Percentiles rank a stretch among this genome's conserved stretches.
These are phyloP conservation scores for Epichloe gansuensis DNA, from an alignment of 2,329 filamentous ascomycete genomes.

Conservation along the genomic window DNA sequence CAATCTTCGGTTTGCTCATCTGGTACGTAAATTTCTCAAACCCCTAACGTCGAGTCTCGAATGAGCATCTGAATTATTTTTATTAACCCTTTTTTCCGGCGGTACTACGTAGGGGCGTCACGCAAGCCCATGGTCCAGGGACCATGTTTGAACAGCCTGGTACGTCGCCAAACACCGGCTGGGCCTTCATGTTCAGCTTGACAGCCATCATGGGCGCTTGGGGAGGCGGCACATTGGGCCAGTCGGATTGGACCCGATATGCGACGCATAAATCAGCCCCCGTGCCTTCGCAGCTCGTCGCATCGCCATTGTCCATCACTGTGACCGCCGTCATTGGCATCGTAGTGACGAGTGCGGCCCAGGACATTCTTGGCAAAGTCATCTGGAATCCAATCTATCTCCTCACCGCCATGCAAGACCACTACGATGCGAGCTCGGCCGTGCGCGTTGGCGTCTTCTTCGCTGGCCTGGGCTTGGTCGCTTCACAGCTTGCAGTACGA, in stretches of 20 bases:
- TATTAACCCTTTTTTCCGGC: too few species aligned
- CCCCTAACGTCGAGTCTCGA: neutral
- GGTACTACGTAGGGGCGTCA: conserved; percentile 9
- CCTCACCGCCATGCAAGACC: conserved; percentile 14
- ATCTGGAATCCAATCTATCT: conserved; percentile 16
- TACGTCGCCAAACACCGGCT: conserved; percentile 13
- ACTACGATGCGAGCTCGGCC: conserved; percentile 14
- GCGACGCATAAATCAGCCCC: conserved; percentile 10
- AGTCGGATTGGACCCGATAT: conserved; percentile 18
- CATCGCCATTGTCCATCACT: conserved; percentile 14
- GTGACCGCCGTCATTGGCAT: conserved; percentile 17
- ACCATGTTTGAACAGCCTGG: conserved; percentile 12
- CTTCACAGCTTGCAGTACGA: conserved; percentile 16
- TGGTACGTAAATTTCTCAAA: conserved; percentile 5
- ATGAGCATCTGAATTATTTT: neutral
- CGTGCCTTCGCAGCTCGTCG: conserved; percentile 13
- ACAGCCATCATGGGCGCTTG: conserved; percentile 17
- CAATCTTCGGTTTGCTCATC: conserved; percentile 11
- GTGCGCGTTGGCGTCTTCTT: conserved; percentile 16
- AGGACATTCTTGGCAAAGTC: conserved; percentile 12
- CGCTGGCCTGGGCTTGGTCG: conserved; percentile 12
- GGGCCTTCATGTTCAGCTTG: conserved; percentile 20
- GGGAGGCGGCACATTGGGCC: conserved; percentile 15
- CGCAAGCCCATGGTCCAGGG: conserved; percentile 11
- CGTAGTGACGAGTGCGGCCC: conserved; percentile 14